These are phyloP conservation scores for Chamaecyparis obtusa DNA, from an alignment of 75 land plant species.

Conservation along the genomic window DNA sequence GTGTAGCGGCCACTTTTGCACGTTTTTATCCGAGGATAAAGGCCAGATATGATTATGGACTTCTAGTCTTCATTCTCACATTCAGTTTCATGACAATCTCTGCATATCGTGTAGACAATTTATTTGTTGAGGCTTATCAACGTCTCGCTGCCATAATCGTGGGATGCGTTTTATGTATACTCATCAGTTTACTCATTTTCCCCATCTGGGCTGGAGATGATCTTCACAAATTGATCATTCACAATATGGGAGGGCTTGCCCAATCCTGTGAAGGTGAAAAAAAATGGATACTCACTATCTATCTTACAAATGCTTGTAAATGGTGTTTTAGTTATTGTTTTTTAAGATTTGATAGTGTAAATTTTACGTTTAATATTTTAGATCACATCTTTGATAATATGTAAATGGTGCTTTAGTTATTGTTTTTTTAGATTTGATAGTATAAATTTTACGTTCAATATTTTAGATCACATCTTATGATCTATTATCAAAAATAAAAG, in stretches of 20 bases:
- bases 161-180: constrained; percentile 36
- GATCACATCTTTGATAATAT: too few relatives aligned
- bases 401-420: neutral
- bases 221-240: constrained; percentile 24
- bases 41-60: constrained; percentile 53
- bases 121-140: constrained; percentile 23
- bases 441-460: too few relatives aligned
- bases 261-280: constrained; percentile 40
- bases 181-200: constrained; percentile 30
- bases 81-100: constrained; percentile 49
- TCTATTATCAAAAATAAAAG: too few relatives aligned
- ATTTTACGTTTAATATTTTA: too few relatives aligned
- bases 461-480: too few relatives aligned
- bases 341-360: too few relatives aligned
- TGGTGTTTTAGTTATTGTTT: neutral
- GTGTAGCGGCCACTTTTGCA: constrained; percentile 49
- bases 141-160: constrained; percentile 37
- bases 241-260: constrained; percentile 44
- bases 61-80: constrained; percentile 59
- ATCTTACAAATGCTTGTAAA: neutral
- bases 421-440: too few relatives aligned
- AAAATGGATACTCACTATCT: neutral
- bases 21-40: constrained; percentile 43
- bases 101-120: constrained; percentile 30
- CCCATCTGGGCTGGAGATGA: constrained; percentile 51